Evolutionary conservation across 371 early-diverging fungal genomes (phyloP).

Genomic region (Lichtheimia hyalospora): DNA sequence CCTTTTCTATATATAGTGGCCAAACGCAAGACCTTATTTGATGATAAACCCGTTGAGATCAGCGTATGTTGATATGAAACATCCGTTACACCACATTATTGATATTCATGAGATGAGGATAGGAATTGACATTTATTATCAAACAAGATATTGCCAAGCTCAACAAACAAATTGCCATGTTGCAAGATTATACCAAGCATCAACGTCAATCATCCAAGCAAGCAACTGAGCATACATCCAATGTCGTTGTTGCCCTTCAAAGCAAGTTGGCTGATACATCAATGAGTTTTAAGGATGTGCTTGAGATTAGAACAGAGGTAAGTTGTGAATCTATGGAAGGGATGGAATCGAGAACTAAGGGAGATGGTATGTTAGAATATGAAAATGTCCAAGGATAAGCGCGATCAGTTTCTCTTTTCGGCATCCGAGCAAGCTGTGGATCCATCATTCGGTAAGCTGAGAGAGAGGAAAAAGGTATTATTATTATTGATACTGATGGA

Average conservation of each 20-base stretch:
- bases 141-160: slow-evolving; percentile 95
- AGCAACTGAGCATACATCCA: slow-evolving; percentile 88
- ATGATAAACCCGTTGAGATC: slow-evolving; percentile 75
- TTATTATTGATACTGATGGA: not conserved
- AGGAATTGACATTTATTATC: slow-evolving; percentile 91
- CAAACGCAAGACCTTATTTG: slow-evolving; percentile 72
- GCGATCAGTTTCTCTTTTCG: slow-evolving; percentile 60
- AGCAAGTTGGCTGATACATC: slow-evolving; percentile 88
- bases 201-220: slow-evolving; percentile 66
- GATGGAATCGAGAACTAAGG: not conserved
- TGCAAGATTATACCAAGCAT: slow-evolving; percentile 65
- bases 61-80: slow-evolving; percentile 44
- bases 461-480: not conserved
- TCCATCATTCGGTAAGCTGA: slow-evolving; percentile 30
- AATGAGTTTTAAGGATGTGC: slow-evolving; percentile 88
- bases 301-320: slow-evolving; percentile 90
- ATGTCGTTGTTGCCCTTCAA: slow-evolving; percentile 89
- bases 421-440: slow-evolving; percentile 32
- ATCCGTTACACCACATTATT: not conserved
- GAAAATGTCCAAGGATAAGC: slow-evolving; percentile 72
- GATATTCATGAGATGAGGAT: slow-evolving; percentile 12
- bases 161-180: slow-evolving; percentile 85
- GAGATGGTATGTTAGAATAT: slow-evolving; percentile 44
- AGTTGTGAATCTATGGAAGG: not conserved
- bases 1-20: slow-evolving; percentile 62